Conservation (phyloP, 2,329 filamentous ascomycete genomes). For the Parafenestella ontariensis region DNA sequence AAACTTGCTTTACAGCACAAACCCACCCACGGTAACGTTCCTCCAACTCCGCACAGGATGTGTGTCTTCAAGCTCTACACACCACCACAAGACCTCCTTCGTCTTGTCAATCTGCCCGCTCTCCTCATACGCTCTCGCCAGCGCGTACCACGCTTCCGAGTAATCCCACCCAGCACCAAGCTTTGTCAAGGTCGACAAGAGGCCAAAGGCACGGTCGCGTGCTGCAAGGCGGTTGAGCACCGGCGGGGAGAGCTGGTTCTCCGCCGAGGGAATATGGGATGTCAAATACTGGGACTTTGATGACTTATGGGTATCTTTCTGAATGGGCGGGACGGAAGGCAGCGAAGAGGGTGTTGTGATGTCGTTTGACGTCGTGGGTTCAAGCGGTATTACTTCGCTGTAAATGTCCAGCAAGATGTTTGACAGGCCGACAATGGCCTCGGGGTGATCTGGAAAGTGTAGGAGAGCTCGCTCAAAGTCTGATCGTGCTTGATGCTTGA, state of each 20-base stretch:
- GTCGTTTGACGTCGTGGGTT: constrained; percentile 57
- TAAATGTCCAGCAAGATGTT: constrained; percentile 89
- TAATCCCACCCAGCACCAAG: constrained; percentile 88
- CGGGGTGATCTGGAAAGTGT: constrained; percentile 79
- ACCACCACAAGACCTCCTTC: constrained; percentile 96
- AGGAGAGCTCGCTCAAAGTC: constrained; percentile 84
- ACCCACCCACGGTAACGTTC: neutral
- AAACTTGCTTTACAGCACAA: neutral
- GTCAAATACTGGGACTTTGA: constrained; percentile 55
- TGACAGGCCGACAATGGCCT: constrained; percentile 81
- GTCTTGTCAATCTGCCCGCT: constrained; percentile 85
- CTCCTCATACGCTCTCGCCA: constrained; percentile 87
- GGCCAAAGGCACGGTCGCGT: constrained; percentile 83
- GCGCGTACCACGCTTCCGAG: constrained; percentile 89
- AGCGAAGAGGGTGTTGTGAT: constrained; percentile 15
- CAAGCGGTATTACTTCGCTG: constrained; percentile 65
- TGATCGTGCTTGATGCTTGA: constrained; percentile 72
- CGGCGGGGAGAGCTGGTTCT: constrained; percentile 63
- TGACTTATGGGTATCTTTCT: neutral
- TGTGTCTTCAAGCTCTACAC: constrained; percentile 89
- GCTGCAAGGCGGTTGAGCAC: constrained; percentile 84
- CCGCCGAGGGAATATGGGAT: constrained; percentile 54
- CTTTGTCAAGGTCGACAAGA: constrained; percentile 84
- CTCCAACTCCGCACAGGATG: neutral
- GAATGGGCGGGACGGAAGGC: constrained; percentile 12